Percentiles rank a stretch among this genome's conserved stretches.
Evolutionary conservation across 1,284 basidiomycete genomes (phyloP).

Genomic region (Ganoderma leucocontextum): DNA sequence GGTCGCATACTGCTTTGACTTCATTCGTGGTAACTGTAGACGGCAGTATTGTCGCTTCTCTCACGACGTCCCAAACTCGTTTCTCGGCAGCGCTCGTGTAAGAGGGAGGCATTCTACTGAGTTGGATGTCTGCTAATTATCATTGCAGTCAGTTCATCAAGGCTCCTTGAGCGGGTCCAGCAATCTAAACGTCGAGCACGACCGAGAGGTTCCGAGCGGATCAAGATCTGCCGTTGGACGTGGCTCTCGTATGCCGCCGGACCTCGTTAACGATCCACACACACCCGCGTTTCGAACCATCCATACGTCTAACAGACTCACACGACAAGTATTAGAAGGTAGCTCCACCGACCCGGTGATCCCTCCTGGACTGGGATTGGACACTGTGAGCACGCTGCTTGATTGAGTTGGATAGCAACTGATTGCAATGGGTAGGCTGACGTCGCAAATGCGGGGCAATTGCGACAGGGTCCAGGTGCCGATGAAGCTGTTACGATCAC

Average conservation of each 20-base stretch:
- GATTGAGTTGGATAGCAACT: background rate
- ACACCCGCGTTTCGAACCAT: background rate
- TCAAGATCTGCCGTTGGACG: background rate
- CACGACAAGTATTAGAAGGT: background rate
- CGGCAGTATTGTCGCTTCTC: slow-evolving; percentile 20
- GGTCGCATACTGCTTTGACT: slow-evolving; percentile 16
- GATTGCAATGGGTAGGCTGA: background rate
- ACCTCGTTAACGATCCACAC: background rate
- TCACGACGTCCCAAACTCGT: slow-evolving; percentile 12
- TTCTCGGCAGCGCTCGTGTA: background rate
- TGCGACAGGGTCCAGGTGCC: background rate
- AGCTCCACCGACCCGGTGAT: slow-evolving; percentile 27
- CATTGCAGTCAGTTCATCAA: background rate
- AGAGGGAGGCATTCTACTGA: background rate
- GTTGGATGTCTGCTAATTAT: background rate
- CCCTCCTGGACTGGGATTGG: slow-evolving; percentile 41
- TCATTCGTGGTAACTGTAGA: slow-evolving; percentile 16
- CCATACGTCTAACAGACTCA: background rate
- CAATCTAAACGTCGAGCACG: background rate
- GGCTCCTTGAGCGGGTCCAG: background rate
- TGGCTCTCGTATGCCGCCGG: background rate
- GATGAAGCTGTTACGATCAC: slow-evolving; percentile 28
- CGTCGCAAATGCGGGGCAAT: background rate
- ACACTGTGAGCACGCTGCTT: slow-evolving; percentile 26
- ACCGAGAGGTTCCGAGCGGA: background rate